Evolutionary conservation across 2,329 filamentous ascomycete genomes (phyloP).

Genomic region (Chaetomium strumarium): DNA sequence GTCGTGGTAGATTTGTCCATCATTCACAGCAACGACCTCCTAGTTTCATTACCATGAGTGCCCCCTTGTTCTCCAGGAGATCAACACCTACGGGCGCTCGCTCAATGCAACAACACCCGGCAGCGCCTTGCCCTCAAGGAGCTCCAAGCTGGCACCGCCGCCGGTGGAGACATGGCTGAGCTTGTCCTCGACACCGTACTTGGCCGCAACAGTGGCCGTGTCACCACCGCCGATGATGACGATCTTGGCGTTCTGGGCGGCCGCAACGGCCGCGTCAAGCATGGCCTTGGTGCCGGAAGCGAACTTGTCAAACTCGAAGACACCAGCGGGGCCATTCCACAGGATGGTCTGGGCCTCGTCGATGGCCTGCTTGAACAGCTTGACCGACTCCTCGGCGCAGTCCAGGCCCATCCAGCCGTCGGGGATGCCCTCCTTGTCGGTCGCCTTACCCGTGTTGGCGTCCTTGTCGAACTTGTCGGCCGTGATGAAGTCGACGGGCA

Average conservation of each 20-base stretch:
- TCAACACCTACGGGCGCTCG: slow-evolving; percentile 51
- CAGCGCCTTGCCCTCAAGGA: slow-evolving; percentile 96
- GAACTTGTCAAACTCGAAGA: slow-evolving; percentile 96
- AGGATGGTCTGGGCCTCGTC: slow-evolving; percentile 89
- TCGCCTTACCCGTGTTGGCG: slow-evolving; percentile 73
- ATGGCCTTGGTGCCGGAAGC: slow-evolving; percentile 87
- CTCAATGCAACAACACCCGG: slow-evolving; percentile 91
- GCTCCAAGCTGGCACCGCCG: slow-evolving; percentile 89
- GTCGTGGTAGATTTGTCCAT: neutral
- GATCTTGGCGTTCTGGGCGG: slow-evolving; percentile 77
- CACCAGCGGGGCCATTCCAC: slow-evolving; percentile 96
- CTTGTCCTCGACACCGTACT: slow-evolving; percentile 94
- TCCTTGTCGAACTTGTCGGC: slow-evolving; percentile 91
- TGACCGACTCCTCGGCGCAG: slow-evolving; percentile 80
- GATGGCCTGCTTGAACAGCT: slow-evolving; percentile 85
- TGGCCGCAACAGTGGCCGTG: slow-evolving; percentile 94
- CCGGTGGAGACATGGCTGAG: slow-evolving; percentile 97
- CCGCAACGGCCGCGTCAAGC: slow-evolving; percentile 79
- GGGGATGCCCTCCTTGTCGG: slow-evolving; percentile 82
- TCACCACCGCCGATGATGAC: slow-evolving; percentile 99
- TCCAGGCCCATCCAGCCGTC: slow-evolving; percentile 98
- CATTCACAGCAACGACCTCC: slow-evolving; percentile 10
- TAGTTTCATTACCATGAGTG: slow-evolving; percentile 3
- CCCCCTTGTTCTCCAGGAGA: neutral
- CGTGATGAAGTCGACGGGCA: slow-evolving; percentile 92